Evolutionary conservation across 495 filamentous ascomycete genomes (phyloP).

Genomic region (Penicillium roqueforti): DNA sequence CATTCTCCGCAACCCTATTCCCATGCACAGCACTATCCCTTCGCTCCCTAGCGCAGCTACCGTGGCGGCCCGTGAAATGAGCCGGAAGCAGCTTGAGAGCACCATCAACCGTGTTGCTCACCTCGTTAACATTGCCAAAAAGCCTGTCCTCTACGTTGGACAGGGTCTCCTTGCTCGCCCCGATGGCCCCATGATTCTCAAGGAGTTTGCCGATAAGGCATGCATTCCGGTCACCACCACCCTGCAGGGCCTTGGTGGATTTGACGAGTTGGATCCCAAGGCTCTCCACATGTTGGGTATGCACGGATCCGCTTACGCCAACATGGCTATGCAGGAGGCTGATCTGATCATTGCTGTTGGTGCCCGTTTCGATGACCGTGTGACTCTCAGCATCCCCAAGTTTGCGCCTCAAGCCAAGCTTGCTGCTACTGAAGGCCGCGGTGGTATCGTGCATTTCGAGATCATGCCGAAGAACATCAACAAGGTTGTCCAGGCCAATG

Average conservation of each 20-base stretch:
- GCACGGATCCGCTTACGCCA: slow-evolving; percentile 63
- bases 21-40: slow-evolving; percentile 52
- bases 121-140: slow-evolving; percentile 55
- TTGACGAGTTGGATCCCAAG: slow-evolving; percentile 56
- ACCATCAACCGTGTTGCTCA: slow-evolving; percentile 50
- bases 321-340: slow-evolving; percentile 62
- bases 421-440: slow-evolving; percentile 54
- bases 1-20: slow-evolving; percentile 51
- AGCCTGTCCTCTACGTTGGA: slow-evolving; percentile 59
- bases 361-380: slow-evolving; percentile 63
- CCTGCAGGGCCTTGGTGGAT: slow-evolving; percentile 61
- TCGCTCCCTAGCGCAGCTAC: slow-evolving; percentile 55
- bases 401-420: slow-evolving; percentile 56
- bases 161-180: slow-evolving; percentile 52
- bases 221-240: slow-evolving; percentile 60
- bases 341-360: slow-evolving; percentile 60
- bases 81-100: slow-evolving; percentile 42
- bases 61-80: slow-evolving; percentile 49
- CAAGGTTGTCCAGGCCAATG: slow-evolving; percentile 60
- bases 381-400: slow-evolving; percentile 48
- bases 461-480: slow-evolving; percentile 64
- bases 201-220: slow-evolving; percentile 54
- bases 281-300: slow-evolving; percentile 63
- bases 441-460: slow-evolving; percentile 63
- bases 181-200: slow-evolving; percentile 52